These are phyloP conservation scores for Apiospora pterosperma DNA, from an alignment of 2,329 filamentous ascomycete species.

Conservation along the genomic window DNA sequence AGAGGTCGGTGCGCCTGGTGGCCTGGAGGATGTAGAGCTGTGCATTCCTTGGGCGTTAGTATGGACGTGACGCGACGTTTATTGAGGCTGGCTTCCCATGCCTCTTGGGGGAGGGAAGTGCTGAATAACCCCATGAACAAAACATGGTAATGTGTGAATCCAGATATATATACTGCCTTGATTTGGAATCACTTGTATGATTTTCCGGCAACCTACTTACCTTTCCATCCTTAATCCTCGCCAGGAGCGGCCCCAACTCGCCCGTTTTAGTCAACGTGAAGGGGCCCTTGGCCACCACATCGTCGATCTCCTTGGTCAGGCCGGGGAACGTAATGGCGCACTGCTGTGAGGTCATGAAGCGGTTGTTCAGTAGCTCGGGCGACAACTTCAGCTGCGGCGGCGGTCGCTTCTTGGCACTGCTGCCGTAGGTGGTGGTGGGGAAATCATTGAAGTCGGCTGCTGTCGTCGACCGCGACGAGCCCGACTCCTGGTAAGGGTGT, in stretches of 20 bases:
- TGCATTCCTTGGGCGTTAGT: constrained; percentile 34
- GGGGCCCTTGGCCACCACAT: constrained; percentile 38
- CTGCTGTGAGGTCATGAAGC: constrained; percentile 38
- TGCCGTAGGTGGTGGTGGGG: neutral
- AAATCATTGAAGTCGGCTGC: neutral
- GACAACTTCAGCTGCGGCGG: neutral
- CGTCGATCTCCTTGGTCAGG: constrained; percentile 43
- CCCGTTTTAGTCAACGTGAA: constrained; percentile 34
- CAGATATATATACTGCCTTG: neutral
- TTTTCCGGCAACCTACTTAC: constrained; percentile 16
- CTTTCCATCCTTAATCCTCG: constrained; percentile 39
- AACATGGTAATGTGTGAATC: no score
- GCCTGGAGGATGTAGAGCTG: constrained; percentile 43
- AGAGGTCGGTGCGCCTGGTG: constrained; percentile 36
- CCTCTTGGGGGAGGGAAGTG: no score
- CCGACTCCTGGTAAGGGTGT: neutral
- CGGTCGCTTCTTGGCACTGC: neutral
- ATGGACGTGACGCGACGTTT: neutral
- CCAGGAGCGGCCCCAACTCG: constrained; percentile 38
- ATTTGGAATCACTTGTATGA: neutral
- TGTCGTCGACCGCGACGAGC: neutral
- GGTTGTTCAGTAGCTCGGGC: constrained; percentile 26
- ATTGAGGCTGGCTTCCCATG: neutral
- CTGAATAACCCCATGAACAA: no score
- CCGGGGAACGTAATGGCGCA: constrained; percentile 43